Evolutionary conservation across 148 eudicot genomes (phyloP), one percentile per base, ranked within the genome.

Genomic region (Nepenthes mirabilis): DNA sequence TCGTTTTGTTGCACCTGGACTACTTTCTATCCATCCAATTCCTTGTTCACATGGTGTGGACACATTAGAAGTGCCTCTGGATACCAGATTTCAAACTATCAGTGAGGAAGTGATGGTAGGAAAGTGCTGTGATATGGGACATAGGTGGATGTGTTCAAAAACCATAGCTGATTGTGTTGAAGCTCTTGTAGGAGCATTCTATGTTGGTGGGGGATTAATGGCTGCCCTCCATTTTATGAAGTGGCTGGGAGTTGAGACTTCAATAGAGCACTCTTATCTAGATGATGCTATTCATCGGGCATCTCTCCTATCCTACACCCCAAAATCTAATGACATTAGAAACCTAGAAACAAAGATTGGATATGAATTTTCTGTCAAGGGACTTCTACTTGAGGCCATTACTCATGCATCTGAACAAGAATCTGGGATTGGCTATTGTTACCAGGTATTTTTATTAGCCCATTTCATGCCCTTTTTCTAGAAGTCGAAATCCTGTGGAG

Each of bases 1-100:
- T 36, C 81, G 95, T 50, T 94, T 95, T 95, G 75, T 82, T 65
- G 95, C 97, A 36, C 99, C 99, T 35, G 99, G 99, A 36, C 95
- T 84, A 71, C 81, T 74, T 54, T 78, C 91, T 43, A 68, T 82
- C 57, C 78, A 77, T 71, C 85, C 82, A 34, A 73, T 55, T 75
- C 89, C 95, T 58, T 94, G 97, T 72, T 74, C 74, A 23, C 95
- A 91, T 71, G 87, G 78, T 52, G 70, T 86, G 60, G 87, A 84
- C 36, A 72, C 83, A 23, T 55, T 34, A 40, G 82, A 84, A 62
- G 95, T 89, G 36, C 95, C 97, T 56, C 32, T 83, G 34, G 82
- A 81, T 58, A 66, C 72, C 49, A 81, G 71, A 72, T 84, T 72
- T 73, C 71, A 67, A 33, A 80, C 75, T 23, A 73, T 67, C 37